Evolutionary conservation across 2,329 filamentous ascomycete genomes (phyloP), one percentile per base, ranked within the genome.

Genomic region (Sporothrix curviconia): DNA sequence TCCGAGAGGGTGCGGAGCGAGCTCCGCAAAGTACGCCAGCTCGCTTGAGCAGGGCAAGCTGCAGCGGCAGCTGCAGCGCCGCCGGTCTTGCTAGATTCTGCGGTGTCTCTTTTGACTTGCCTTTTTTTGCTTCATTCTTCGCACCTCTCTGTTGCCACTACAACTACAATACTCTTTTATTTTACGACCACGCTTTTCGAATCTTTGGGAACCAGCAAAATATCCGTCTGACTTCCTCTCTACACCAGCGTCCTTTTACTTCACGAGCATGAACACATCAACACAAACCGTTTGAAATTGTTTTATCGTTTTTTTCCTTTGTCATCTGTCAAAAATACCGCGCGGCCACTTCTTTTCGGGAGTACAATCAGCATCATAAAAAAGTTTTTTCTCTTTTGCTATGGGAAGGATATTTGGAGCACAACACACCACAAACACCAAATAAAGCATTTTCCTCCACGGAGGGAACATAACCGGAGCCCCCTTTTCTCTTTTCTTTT

Each of bases 31-130:
- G 64, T 96, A 96, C 72, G 89, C 89, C 64, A 89, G 87, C 68
- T 90, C 88, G 2, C 96, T 96, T 69, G 92, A 96, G 72, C 88
- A 91, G 64, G 85, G 87, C 58, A 81, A 89, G 61, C 69, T 77
- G 56, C 79, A 82, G 66, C 78, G 87, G 57, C 81, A 89, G 60
- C 69, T 76, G 55, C 78, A 81, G 64, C 78, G 81, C 64, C 74
- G 81, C 66, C 72, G 84, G 74, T 79, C 81, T 30, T 76, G 78
- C 67, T 83, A 57, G 40, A 19, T 39, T n/a, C 49, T 12, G 19
- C 22, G 22, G n/a, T 36, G 43, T 24, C 6, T 24, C 9, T 25
- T 34, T 32, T 15, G 3, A 24, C 19, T 7, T 19, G 22, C 40
- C 7, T 32, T 12, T 37, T 36, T 17, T 25, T 36, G 4, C 40